Conservation (phyloP, 225 moss, liverwort and hornwort species). For the Ulota crispa region DNA sequence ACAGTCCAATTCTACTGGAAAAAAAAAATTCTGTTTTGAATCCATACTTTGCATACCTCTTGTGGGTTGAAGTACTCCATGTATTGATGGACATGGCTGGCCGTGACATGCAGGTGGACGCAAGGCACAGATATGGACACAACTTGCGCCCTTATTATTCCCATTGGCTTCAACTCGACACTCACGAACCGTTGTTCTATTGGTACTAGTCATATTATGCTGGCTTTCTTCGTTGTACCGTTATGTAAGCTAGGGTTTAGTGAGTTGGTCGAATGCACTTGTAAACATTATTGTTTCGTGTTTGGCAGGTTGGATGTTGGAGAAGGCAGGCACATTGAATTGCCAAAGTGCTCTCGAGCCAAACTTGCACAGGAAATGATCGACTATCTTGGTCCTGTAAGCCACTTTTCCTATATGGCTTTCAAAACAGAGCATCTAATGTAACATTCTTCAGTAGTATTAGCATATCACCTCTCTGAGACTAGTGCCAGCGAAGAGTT, state of each 20-base stretch:
- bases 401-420: slow-evolving; percentile 19
- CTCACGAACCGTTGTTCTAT: slow-evolving; percentile 86
- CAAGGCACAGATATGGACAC: slow-evolving; percentile 94
- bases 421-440: neutral
- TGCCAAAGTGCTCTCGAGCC: slow-evolving; percentile 59
- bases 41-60: neutral
- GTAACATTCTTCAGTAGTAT: neutral
- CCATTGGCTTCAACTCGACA: slow-evolving; percentile 59
- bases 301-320: slow-evolving; percentile 88
- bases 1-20: neutral
- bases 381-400: slow-evolving; percentile 90
- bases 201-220: slow-evolving; percentile 46
- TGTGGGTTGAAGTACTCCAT: slow-evolving; percentile 1
- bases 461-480: neutral
- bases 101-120: slow-evolving; percentile 61
- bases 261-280: neutral
- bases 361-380: slow-evolving; percentile 71
- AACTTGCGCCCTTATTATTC: slow-evolving; percentile 78
- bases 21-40: too few species aligned
- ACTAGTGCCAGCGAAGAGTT: neutral
- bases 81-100: neutral
- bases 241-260: neutral
- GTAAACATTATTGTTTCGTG: slow-evolving; percentile 1
- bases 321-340: slow-evolving; percentile 67
- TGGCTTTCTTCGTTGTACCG: neutral